Evolutionary conservation across 345 rosid genomes (phyloP), one percentile per base, ranked within the genome.

Genomic region (Raphanus raphanistrum): DNA sequence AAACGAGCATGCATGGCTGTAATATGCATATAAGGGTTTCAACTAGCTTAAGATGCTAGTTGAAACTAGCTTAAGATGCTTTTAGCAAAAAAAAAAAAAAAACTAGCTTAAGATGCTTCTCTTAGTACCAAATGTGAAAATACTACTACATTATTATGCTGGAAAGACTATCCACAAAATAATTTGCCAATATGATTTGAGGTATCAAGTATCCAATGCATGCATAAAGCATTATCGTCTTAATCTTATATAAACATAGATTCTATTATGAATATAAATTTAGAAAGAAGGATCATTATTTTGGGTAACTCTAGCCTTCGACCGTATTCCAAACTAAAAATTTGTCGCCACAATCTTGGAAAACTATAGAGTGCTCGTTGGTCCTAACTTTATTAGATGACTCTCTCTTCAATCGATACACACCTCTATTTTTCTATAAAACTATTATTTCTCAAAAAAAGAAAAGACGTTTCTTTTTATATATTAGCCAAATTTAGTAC

Each of bases 291-390:
- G 16, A 68, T n/a, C 35, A 21, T 13, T 73, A 31, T 16, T 63
- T 72, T 3, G 11, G 71, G 8, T 38, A 41, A 27, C 64, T 66
- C 29, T 21, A 21, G 21, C 21, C 58, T 66, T 57, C 45, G 15
- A 75, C 52, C 13, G 13, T 29, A 43, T 9, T 32, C 29, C 62
- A 43, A 67, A 68, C n/a, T 50, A 50, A 62, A 25, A 62, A 70
- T 61, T 71, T 71, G 66, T 71, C 76, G 62, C 48, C 71, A 55
- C 61, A 55, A 64, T 31, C 35, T 64, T 71, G 66, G 67, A 64
- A 77, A 28, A 50, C 8, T 63, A 36, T 17, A 58, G 8, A 69
- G 28, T 32, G 38, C 31, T 54, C 65, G 65, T 70, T 60, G 10
- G 33, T 58, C 63, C 76, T 55, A 70, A 52, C 12, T 38, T 54